These are phyloP conservation scores for Diaporthe vaccinii DNA, from an alignment of 2,329 filamentous ascomycete species.

Conservation along the genomic window DNA sequence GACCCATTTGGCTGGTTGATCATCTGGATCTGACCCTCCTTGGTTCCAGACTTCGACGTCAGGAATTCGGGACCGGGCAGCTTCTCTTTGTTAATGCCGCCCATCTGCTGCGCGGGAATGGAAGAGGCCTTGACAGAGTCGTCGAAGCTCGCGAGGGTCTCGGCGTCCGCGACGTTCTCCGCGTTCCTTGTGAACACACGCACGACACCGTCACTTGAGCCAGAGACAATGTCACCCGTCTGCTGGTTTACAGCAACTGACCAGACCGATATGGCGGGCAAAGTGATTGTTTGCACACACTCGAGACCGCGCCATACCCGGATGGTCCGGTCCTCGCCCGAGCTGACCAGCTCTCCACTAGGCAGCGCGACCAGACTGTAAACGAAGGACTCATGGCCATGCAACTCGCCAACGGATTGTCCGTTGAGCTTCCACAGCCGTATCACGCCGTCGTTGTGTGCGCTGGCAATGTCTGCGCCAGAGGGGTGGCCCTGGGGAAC, in stretches of 20 bases:
- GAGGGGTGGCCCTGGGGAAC: constrained; percentile 82
- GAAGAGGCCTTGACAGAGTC: constrained; percentile 85
- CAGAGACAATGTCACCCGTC: constrained; percentile 93
- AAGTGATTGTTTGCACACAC: constrained; percentile 95
- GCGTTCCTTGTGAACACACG: constrained; percentile 84
- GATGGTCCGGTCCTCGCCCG: constrained; percentile 94
- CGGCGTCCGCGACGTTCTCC: constrained; percentile 77
- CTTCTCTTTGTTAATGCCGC: constrained; percentile 90
- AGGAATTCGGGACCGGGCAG: constrained; percentile 91
- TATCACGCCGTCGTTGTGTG: constrained; percentile 92
- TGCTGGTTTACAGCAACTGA: constrained; percentile 84
- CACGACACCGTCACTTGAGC: constrained; percentile 88
- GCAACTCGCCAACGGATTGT: constrained; percentile 79
- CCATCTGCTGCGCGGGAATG: constrained; percentile 88
- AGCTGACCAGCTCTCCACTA: constrained; percentile 88
- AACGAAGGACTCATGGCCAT: constrained; percentile 94
- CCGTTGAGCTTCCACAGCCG: constrained; percentile 89
- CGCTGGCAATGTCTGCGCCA: constrained; percentile 93
- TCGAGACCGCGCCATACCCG: constrained; percentile 86
- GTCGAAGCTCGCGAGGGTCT: constrained; percentile 81
- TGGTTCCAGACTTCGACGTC: constrained; percentile 85
- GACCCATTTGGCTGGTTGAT: constrained; percentile 86
- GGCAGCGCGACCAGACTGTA: constrained; percentile 86
- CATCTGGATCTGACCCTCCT: constrained; percentile 96
- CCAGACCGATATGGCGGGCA: constrained; percentile 98